These are phyloP conservation scores for Serendipita vermifera DNA, from an alignment of 768 basidiomycete genomes.

Conservation along the genomic window DNA sequence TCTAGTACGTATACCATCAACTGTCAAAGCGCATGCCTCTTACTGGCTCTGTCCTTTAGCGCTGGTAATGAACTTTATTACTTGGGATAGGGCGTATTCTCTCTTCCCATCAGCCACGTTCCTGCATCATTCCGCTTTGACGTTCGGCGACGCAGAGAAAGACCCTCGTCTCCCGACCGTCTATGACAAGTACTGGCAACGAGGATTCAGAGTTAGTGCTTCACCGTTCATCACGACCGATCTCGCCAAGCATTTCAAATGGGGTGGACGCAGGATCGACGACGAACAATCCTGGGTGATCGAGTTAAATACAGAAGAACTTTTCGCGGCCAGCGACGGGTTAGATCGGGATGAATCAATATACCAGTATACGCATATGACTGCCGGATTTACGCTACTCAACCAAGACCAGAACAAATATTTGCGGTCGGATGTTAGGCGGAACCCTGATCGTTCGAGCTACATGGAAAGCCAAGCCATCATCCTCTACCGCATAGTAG, in stretches of 20 bases:
- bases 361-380: no score
- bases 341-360: no score
- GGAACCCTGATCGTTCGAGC: no score
- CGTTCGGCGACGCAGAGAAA: not conserved
- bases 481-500: no score
- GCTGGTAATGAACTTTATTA: constrained; percentile 34
- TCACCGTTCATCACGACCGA: not conserved
- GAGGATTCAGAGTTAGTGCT: constrained; percentile 27
- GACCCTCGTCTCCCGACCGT: constrained; percentile 4
- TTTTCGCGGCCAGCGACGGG: no score
- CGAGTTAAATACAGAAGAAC: constrained; percentile 22
- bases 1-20: constrained; percentile 28
- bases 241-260: constrained; percentile 14
- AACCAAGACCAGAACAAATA: no score
- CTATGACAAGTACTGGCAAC: constrained; percentile 24
- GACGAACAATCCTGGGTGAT: constrained; percentile 25
- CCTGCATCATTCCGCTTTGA: not conserved
- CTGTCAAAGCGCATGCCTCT: not conserved
- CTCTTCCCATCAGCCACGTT: constrained; percentile 31
- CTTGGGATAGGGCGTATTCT: constrained; percentile 29
- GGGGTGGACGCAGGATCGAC: constrained; percentile 22
- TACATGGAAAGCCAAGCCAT: no score
- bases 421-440: no score
- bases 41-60: constrained; percentile 22
- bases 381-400: no score